Conservation (phyloP, 1,139 yeast species). For the Zygosaccharomyces pseudobailii region DNA sequence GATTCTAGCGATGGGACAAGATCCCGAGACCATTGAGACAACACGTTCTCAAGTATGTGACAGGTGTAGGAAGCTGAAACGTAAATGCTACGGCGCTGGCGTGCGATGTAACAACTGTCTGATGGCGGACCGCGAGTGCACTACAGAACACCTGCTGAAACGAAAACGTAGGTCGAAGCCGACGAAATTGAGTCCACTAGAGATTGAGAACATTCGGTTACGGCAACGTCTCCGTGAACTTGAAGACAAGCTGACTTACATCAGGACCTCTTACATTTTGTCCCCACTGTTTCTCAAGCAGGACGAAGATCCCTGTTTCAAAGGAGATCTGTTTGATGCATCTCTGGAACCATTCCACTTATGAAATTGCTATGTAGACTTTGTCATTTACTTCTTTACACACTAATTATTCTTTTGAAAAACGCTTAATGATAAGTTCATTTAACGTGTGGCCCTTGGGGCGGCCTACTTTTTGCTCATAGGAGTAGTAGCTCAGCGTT, state of each 20-base stretch:
- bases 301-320: not conserved
- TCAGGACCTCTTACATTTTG: not conserved
- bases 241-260: not conserved
- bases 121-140: conserved; percentile 12
- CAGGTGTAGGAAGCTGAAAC: conserved; percentile 14
- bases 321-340: not conserved
- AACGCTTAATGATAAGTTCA: conserved; percentile 42
- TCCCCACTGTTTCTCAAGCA: not conserved
- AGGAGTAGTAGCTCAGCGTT: conserved; percentile 52
- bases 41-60: conserved; percentile 13
- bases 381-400: not conserved
- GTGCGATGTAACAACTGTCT: conserved; percentile 13
- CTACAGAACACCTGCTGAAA: conserved; percentile 8
- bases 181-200: conserved; percentile 9
- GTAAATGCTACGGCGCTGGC: conserved; percentile 14
- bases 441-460: conserved; percentile 53
- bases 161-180: conserved; percentile 15
- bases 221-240: conserved; percentile 6
- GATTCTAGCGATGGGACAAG: not conserved
- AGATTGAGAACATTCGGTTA: conserved; percentile 7
- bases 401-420: not conserved
- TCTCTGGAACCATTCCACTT: not conserved
- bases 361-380: not conserved
- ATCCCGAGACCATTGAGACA: conserved; percentile 4
- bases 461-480: conserved; percentile 52